Base-by-base conservation (phyloP, 2,329 filamentous ascomycete genomes). In the Onygena corvina region DNA sequence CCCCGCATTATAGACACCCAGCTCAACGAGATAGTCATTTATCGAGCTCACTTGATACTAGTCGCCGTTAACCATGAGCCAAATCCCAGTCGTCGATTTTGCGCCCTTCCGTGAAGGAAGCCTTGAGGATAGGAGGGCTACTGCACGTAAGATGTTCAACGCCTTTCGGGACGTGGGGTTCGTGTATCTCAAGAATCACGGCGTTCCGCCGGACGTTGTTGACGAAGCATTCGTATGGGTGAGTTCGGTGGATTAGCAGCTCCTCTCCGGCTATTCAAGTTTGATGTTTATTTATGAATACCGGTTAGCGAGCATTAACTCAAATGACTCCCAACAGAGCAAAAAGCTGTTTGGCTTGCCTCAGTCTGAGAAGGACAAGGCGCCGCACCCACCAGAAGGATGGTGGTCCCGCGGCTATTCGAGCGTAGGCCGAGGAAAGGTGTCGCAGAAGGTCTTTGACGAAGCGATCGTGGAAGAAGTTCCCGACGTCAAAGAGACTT, bases 371-470 rank as follows among this genome's bases (percentile, higher is more conserved):
- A 75, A 75, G 54, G 68, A 71, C 63, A 66, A 67, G 48, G 73
- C 72, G 1, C 71, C 71, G 3, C 72, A 75, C 59, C 72, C 72
- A 2, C 61, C 67, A 7, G 73, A 73, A 6, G 70, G 69, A 52
- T 64, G 61, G 7, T 66, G 75, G 2, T 73, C 77, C 57, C 67
- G 75, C 44, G 75, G 75, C n/a, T 77, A 77, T 56, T 76, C 73
- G 1, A 73, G 72, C 67, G 72, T 73, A 0, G 74, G 74, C 0
- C 55, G 74, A 46, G 75, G 77, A 59, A 76, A 76, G 54, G 73
- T 75, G 3, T 72, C 71, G 8, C 71, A 72, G 54, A 66, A 66
- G 4, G 67, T 71, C 12, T 62, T 60, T 33, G 67, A 66, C 1
- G 64, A 56, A 25, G 61, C 67, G 4, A 66, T 73, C 27, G 63